Evolutionary conservation across 129 eudicot genomes (phyloP), one percentile per base, ranked within the genome.

Genomic region (Heracleum sosnowskyi): DNA sequence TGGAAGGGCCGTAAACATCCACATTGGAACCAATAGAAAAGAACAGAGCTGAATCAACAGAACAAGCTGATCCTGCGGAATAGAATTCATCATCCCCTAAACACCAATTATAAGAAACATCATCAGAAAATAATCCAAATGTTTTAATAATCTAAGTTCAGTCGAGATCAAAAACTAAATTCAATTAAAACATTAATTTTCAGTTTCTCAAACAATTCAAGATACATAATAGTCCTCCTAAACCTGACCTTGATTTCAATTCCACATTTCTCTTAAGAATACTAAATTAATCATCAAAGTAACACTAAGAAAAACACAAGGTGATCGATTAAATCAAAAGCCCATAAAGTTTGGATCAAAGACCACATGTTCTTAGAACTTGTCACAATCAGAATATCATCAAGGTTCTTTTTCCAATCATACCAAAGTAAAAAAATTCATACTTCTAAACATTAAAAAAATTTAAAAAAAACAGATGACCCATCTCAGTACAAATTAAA

Each of bases 61-160:
- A 90, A 85, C 87, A 85, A 35, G 87, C 71, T 28, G 91, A 85
- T 31, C 88, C 80, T n/a, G 88, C 89, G 13, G 85, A 63, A 69
- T 79, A 86, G 80, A 87, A 85, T 53, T 89, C 98, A 86, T 83
- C 89, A 31, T 91, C 93, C 40, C 98, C 98, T 93, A 89, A 64
- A 87, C 78, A 69, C 64, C 77, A 77, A 64, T 80, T 53, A 73
- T 31, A 47, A 73, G 31, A 73, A 41, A 34, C 29, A 66, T 26
- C 73, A 84, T 89, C 34, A 86, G 85, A 62, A 71, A 46, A 77
- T 39, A 2, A 5, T 15, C 1, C 22, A 7, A 31, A 42, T 29
- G 5, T 1, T 20, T 4, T 4, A 34, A 11, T 10, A 53, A 26
- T 20, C 64, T 1, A 36, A 7, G 2, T n/a, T 11, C 28, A 34